Evolutionary conservation across 345 rosid genomes (phyloP), one percentile per base, ranked within the genome.

Genomic region (Clausena lansium): DNA sequence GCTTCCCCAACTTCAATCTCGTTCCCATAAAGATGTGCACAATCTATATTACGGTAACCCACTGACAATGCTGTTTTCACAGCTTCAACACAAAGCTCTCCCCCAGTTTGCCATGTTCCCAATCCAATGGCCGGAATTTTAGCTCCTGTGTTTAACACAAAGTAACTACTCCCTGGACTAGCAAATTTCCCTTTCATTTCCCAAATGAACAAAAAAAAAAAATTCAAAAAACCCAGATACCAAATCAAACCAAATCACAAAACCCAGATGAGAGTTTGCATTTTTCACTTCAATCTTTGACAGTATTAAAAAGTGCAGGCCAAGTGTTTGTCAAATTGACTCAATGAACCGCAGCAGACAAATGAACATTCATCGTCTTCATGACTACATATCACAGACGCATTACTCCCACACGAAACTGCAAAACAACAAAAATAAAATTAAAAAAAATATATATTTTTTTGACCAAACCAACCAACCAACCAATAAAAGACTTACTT

Each of bases 101-200:
- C 92, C 14, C 83, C 92, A 71, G 74, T 89, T 83, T 89, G 92
- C 92, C 92, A 89, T 57, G 92, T 89, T 61, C 92, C 92, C 33
- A 89, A 78, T 61, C 92, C 92, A 77, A 89, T 85, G 70, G 89
- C 88, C 27, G 92, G 92, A 47, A 89, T 87, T 84, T 75, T 85
- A 54, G 92, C 88, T 45, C 90, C 92, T 2, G 90, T 89, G 77
- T 87, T 89, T 84, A 89, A 62, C 50, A 85, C 84, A 69, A 87
- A 89, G 83, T 78, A 76, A 81, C 75, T 10, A 79, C 75, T 10
- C 52, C 84, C 89, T 7, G 36, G 50, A 63, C 70, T 70, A 65
- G 78, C 90, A 71, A 80, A 33, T 74, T 80, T 89, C 58, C 84
- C 92, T 81, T 81, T 87, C 89, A 89, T 89, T 60, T 80, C 77